Evolutionary conservation across 305 asterid genomes (phyloP).

Genomic region (Solanum chacoense): DNA sequence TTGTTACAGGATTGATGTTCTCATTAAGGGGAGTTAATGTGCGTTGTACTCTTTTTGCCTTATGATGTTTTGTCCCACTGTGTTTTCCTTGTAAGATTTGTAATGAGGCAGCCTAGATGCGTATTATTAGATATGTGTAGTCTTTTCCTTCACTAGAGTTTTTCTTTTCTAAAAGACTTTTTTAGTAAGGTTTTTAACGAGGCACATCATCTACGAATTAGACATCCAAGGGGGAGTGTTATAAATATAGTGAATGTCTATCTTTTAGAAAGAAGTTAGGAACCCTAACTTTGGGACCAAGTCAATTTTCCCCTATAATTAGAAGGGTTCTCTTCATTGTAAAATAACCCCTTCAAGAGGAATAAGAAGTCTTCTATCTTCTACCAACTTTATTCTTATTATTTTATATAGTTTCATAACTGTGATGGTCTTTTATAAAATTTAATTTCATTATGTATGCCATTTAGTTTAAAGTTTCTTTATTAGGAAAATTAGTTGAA

Average conservation of each 20-base stretch:
- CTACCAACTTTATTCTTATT: not conserved
- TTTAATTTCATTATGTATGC: not conserved
- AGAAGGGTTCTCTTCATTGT: not conserved
- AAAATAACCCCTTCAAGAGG: not conserved
- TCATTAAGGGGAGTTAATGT: not conserved
- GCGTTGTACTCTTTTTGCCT: not conserved
- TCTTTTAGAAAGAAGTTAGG: not conserved
- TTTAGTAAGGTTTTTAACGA: not conserved
- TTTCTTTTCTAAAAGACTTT: not conserved
- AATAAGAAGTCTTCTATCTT: not conserved
- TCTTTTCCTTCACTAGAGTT: not conserved
- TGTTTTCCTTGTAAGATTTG: no score
- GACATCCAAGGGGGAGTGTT: not conserved
- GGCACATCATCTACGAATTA: not conserved
- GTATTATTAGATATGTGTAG: not conserved
- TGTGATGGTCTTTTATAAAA: not conserved
- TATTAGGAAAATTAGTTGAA: not conserved
- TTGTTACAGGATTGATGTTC: not conserved
- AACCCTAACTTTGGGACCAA: not conserved
- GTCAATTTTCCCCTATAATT: not conserved
- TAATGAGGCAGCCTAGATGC: not conserved
- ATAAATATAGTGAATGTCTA: not conserved
- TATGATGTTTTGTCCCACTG: not conserved
- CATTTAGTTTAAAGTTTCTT: not conserved
- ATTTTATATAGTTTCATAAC: not conserved